Base-by-base conservation (phyloP, 2,329 filamentous ascomycete genomes). In the Mycocentrospora acerina region DNA sequence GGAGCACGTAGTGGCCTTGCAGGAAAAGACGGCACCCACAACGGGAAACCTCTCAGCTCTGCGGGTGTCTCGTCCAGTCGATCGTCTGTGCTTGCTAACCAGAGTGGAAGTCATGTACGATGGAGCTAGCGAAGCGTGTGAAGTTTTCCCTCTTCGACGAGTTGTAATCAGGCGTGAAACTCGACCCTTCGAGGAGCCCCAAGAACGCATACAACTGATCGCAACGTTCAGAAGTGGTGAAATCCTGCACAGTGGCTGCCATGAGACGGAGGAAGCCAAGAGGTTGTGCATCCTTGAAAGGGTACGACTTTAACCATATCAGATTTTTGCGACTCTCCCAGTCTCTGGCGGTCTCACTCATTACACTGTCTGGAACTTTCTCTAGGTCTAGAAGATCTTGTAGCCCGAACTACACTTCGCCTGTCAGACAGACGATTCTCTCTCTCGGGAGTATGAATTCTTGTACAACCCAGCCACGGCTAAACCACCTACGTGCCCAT, bases 21-120 rank as follows among this genome's bases (percentile, higher is more conserved):
- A 6, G 57, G 56, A 57, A 51, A 65, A 29, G 63, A 59, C 8
- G 64, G 64, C 1, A 65, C 55, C 62, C 62, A 68, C 7, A 57
- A 62, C 2, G 60, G 57, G 13, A 65, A 46, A 1, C 35, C 34
- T 10, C 37, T 43, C 33, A 50, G 44, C 47, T 60, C 59, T 51
- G 59, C 17, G 48, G 52, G 48, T 48, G 60, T 54, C 11, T 28
- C n/a, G n/a, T 29, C 7, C 7, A 48, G 13, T 6, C 33, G 17
- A 45, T 51, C 3, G 42, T 60, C 35, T 38, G 60, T 24, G 33
- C 43, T 37, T 40, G 46, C 46, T 3, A 43, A 37, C 35, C 44
- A 47, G 6, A 53, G 37, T 1, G 42, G 15, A 34, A 48, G 4
- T 32, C 12, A 13, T 29, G 24, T 10, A 46, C 46, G 6, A 55